phyloP scores from a whole-genome alignment of 177 flowering plant species.

The Vitis hybrid region DNA sequence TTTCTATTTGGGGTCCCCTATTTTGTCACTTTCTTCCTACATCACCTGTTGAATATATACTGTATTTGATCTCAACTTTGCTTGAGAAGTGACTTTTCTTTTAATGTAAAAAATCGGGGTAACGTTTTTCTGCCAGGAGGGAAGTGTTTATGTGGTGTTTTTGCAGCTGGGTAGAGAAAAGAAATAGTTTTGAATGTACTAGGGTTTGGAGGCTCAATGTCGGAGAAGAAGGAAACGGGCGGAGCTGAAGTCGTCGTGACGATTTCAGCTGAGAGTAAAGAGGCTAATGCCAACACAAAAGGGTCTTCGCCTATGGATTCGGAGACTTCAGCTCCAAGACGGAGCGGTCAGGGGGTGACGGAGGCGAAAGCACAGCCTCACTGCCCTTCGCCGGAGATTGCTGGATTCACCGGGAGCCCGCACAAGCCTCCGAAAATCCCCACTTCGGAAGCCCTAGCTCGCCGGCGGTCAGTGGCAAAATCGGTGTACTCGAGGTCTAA shows the following conservation, averaged over 20 bases:
- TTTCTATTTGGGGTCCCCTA: no score
- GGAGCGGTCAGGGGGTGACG: not conserved
- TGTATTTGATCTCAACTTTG: no score
- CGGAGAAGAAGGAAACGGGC: conserved; percentile 11
- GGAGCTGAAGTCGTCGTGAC: conserved; percentile 37
- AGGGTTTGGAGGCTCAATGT: no score
- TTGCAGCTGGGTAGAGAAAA: no score
- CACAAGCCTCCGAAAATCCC: conserved; percentile 52
- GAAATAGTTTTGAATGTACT: no score
- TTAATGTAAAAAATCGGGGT: no score
- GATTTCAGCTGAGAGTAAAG: conserved; percentile 22
- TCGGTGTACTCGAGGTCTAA: conserved; percentile 51
- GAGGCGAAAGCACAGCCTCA: conserved; percentile 20
- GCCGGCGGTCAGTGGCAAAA: conserved; percentile 25
- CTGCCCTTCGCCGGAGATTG: conserved; percentile 39
- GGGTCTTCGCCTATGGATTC: conserved; percentile 9
- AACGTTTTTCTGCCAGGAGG: no score
- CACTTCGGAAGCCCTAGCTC: conserved; percentile 19
- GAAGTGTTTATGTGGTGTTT: no score
- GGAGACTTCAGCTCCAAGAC: conserved; percentile 1
- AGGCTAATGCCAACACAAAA: conserved; percentile 6
- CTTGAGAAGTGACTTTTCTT: no score
- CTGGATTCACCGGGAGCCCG: conserved; percentile 25
- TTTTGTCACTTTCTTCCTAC: no score
- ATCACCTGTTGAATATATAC: no score